Evolutionary conservation across 1,139 yeast genomes (phyloP).

Genomic region (Saccharomyces uvarum): DNA sequence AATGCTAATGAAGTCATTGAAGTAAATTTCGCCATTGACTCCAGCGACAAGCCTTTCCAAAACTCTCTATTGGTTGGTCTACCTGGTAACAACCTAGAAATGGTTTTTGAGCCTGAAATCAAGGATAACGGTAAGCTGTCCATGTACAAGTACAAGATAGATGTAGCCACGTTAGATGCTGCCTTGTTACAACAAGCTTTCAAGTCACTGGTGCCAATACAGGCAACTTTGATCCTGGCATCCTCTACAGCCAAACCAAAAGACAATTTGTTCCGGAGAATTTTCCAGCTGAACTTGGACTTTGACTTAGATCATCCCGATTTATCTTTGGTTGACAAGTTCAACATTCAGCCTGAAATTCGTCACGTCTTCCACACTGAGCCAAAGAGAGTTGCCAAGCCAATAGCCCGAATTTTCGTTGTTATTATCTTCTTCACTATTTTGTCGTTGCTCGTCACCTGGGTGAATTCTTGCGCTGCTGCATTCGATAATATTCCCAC

Average conservation of each 20-base stretch:
- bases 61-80: conserved; percentile 20
- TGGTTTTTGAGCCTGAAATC: conserved; percentile 11
- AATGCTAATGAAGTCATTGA: conserved; percentile 13
- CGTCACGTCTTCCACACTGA: conserved; percentile 56
- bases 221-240: conserved; percentile 1
- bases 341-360: conserved; percentile 46
- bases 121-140: conserved; percentile 6
- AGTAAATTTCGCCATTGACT: conserved; percentile 15
- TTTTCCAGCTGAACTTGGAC: conserved; percentile 12
- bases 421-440: conserved; percentile 33
- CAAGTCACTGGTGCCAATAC: not conserved
- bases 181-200: not conserved
- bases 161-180: not conserved
- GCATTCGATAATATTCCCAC: conserved; percentile 37
- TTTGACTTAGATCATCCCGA: not conserved
- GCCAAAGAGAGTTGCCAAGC: conserved; percentile 47
- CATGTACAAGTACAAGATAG: not conserved
- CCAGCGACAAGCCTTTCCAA: conserved; percentile 17
- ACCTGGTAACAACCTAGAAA: conserved; percentile 17
- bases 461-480: conserved; percentile 43
- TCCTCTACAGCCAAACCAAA: not conserved
- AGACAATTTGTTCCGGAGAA: conserved; percentile 8
- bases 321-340: not conserved
- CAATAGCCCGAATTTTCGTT: conserved; percentile 50
- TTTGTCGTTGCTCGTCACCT: conserved; percentile 32